phyloP scores from a whole-genome alignment of 129 eudicot species.

The Deinandra increscens region DNA sequence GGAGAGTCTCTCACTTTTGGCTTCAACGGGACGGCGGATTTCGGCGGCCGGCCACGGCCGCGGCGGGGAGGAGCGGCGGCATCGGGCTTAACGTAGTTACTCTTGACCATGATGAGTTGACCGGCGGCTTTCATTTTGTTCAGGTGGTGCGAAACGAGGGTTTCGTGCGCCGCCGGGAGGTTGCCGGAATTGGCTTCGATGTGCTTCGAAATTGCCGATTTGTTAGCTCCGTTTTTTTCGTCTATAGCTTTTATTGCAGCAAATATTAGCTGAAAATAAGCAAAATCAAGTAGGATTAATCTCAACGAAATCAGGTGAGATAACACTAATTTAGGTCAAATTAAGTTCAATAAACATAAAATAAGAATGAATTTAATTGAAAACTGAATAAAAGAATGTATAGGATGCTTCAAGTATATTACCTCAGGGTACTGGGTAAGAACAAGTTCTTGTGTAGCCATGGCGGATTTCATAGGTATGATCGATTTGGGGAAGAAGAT shows the following conservation, averaged over 20 bases:
- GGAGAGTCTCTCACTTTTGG: constrained; percentile 42
- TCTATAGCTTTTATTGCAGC: constrained; percentile 49
- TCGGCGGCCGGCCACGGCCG: constrained; percentile 79
- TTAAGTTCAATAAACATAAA: not conserved
- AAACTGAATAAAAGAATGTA: not conserved
- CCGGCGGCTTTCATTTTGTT: constrained; percentile 59
- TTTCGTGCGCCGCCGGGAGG: constrained; percentile 59
- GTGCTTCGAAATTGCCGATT: constrained; percentile 51
- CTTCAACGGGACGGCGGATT: constrained; percentile 40
- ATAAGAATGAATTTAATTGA: not conserved
- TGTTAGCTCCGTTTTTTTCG: constrained; percentile 50
- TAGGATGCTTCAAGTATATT: not conserved
- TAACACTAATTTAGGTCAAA: not conserved
- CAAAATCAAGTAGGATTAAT: too few species aligned
- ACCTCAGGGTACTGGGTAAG: constrained; percentile 48
- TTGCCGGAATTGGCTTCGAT: constrained; percentile 49
- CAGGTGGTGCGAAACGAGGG: constrained; percentile 62
- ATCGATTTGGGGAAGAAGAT: not conserved
- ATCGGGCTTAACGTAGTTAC: constrained; percentile 57
- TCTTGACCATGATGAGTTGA: constrained; percentile 48
- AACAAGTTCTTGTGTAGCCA: constrained; percentile 27
- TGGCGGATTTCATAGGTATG: not conserved
- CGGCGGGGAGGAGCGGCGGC: constrained; percentile 56
- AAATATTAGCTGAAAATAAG: constrained; percentile 47
- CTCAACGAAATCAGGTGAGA: too few species aligned